Evolutionary conservation across 202 grass and related monocot species (phyloP).

Genomic region (Eragrostis tef): DNA sequence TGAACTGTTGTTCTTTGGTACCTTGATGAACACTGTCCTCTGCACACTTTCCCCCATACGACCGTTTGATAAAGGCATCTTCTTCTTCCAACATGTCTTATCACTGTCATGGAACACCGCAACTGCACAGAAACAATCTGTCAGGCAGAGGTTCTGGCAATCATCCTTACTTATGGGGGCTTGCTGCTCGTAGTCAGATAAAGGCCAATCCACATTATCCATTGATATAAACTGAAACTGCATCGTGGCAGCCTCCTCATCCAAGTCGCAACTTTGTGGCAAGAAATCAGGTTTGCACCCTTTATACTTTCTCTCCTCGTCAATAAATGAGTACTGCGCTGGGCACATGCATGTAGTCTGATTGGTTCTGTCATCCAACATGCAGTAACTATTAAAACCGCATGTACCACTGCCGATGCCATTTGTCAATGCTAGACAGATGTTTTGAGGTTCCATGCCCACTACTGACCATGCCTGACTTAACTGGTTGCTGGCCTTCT

Average conservation of each 20-base stretch:
- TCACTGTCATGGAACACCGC: constrained; percentile 11
- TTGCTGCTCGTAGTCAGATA: constrained; percentile 54
- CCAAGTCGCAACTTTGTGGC: constrained; percentile 56
- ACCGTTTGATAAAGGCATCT: constrained; percentile 68
- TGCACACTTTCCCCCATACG: neutral
- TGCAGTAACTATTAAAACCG: constrained; percentile 76
- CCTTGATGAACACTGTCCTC: constrained; percentile 50
- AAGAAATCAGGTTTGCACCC: constrained; percentile 65
- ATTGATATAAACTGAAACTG: constrained; percentile 40
- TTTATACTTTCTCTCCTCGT: constrained; percentile 44
- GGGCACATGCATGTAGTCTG: constrained; percentile 51
- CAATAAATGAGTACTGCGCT: constrained; percentile 48
- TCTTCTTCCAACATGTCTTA: constrained; percentile 60
- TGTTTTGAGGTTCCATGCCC: neutral
- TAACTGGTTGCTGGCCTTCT: neutral
- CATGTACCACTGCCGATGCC: constrained; percentile 51
- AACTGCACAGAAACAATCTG: constrained; percentile 60
- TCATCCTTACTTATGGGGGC: neutral
- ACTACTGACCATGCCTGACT: neutral
- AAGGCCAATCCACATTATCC: constrained; percentile 38
- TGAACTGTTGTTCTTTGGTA: constrained; percentile 38
- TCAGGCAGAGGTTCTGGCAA: constrained; percentile 47
- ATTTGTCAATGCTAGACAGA: neutral
- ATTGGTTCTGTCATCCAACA: neutral
- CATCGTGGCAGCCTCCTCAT: neutral